Evolutionary conservation across 345 rosid genomes (phyloP).

Genomic region (Eucalyptus sideroxylon): DNA sequence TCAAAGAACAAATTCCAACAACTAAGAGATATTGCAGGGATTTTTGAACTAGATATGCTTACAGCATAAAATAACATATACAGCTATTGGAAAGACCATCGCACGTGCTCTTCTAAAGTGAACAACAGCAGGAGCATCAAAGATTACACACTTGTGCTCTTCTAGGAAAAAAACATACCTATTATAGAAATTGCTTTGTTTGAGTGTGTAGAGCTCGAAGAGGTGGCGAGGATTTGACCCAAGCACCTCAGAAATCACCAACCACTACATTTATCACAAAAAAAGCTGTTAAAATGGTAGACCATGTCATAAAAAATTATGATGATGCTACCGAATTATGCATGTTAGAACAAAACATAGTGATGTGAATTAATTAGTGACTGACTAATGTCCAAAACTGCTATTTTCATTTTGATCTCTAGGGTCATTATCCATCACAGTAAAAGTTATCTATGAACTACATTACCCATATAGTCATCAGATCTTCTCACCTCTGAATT

Average conservation of each 20-base stretch:
- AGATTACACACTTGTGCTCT: neutral
- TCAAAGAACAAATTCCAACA: neutral
- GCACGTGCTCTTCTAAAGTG: neutral
- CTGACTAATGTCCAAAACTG: neutral
- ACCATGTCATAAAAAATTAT: neutral
- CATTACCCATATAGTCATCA: neutral
- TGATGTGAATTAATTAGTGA: neutral
- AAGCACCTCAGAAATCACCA: conserved; percentile 73
- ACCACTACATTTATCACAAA: conserved; percentile 44
- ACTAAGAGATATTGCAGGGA: neutral
- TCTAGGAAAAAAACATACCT: conserved; percentile 19
- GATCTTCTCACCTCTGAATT: conserved; percentile 60
- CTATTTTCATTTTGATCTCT: neutral
- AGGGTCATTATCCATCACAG: neutral
- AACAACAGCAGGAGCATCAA: neutral
- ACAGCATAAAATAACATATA: neutral
- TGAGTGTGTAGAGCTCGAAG: conserved; percentile 90
- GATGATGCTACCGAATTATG: neutral
- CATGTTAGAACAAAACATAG: neutral
- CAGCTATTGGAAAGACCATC: neutral
- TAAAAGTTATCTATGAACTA: neutral
- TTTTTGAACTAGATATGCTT: neutral
- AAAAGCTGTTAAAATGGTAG: neutral
- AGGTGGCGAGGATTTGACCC: conserved; percentile 88
- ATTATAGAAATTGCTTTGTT: conserved; percentile 67